Conservation (phyloP, 192 early-diverging fungal genomes). For the Umbelopsis ramanniana region DNA sequence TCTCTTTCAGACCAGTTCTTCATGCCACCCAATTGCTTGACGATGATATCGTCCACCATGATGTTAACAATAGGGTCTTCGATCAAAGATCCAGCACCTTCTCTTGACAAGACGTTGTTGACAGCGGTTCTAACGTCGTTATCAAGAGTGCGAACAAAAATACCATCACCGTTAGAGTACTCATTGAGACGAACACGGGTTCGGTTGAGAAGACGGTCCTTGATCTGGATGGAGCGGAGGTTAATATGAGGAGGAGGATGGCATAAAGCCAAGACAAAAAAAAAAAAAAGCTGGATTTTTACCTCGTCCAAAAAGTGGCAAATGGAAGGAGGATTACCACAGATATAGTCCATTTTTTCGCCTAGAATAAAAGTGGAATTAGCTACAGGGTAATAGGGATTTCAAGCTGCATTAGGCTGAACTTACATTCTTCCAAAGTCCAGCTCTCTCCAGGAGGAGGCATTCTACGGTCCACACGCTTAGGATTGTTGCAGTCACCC, state of each 20-base stretch:
- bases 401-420: background rate
- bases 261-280: background rate
- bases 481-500: constrained; percentile 60
- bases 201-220: constrained; percentile 32
- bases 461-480: constrained; percentile 44
- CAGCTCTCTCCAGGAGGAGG: constrained; percentile 52
- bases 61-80: constrained; percentile 28
- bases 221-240: constrained; percentile 22
- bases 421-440: constrained; percentile 55
- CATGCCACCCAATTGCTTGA: constrained; percentile 24
- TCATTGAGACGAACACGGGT: constrained; percentile 31
- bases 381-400: background rate
- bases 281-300: background rate
- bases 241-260: background rate
- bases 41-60: constrained; percentile 28
- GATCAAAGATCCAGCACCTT: constrained; percentile 33
- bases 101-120: constrained; percentile 16
- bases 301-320: constrained; percentile 59
- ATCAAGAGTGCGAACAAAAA: constrained; percentile 28
- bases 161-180: constrained; percentile 29
- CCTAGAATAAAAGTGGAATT: constrained; percentile 8
- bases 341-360: constrained; percentile 58
- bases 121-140: constrained; percentile 25
- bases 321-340: constrained; percentile 64
- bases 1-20: constrained; percentile 30